Base-by-base conservation (phyloP, 208 protist species). In the Trypanosoma scelopori region DNA sequence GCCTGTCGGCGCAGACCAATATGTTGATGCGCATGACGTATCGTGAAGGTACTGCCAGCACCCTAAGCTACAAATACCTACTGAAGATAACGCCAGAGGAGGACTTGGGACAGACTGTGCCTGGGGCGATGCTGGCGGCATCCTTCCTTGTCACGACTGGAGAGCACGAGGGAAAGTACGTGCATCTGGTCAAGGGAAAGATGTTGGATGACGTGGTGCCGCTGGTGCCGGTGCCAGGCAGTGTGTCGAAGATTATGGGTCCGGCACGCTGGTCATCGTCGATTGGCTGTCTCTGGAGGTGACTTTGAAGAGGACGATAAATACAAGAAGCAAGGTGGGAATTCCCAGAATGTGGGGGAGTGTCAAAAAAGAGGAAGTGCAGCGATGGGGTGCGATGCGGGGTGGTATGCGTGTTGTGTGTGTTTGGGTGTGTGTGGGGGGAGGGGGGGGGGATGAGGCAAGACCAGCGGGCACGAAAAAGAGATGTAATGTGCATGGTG, bases 31-130 rank as follows among this genome's bases (percentile, higher is more conserved):
- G 76, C 30, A 71, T 85, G 37, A 48, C 84, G 22, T 77, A 89
- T 60, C 81, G 69, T 18, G 86, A 89, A 65, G 76, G 74, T 39
- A 89, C 77, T 41, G 73, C 79, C 3, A 89, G 80, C 55, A 89
- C 78, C 12, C 60, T 84, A 52, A 89, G 80, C 67, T 89, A 89
- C 71, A 87, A 89, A 69, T 92, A 92, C 53, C 58, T 92, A n/a
- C 68, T 92, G 70, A 78, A 85, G 46, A 37, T 79, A n/a, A 87
- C 85, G 1, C 69, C 72, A 16, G 42, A 76, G 39, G 65, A 79
- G 58, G 85, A 92, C 9, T 65, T 92, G 11, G 60, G 81, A 25
- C 59, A 85, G 5, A 82, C 78, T 1, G 73, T 76, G 16, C 77
- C 77, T n/a, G 78, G 73, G 23, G 80, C 78, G 35, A 87, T 76